These are phyloP conservation scores for Trichosporon sp. DNA, from an alignment of 1,284 basidiomycete genomes.

Conservation along the genomic window DNA sequence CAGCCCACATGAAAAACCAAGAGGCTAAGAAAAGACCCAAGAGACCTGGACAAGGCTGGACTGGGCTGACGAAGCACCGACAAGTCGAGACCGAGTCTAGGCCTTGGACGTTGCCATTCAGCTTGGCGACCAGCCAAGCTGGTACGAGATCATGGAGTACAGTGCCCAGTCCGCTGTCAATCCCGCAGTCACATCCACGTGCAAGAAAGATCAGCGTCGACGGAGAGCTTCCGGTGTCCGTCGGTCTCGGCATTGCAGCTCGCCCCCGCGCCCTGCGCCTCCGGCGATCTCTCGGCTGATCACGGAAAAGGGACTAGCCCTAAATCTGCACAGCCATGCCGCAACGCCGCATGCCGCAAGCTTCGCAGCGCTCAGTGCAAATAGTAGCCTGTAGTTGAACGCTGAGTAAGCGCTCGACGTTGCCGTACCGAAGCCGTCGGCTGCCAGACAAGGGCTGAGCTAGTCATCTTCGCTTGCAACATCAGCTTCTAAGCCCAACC, in stretches of 20 bases:
- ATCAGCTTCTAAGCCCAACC: too few relatives aligned
- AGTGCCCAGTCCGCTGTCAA: not conserved
- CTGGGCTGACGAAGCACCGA: slow-evolving; percentile 9
- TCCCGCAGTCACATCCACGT: not conserved
- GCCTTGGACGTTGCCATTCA: slow-evolving; percentile 2
- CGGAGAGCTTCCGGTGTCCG: too few relatives aligned
- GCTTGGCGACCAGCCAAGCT: slow-evolving; percentile 2
- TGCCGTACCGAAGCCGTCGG: not conserved
- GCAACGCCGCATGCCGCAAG: not conserved
- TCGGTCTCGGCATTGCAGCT: not conserved
- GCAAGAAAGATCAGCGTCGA: not conserved
- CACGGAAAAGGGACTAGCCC: not conserved
- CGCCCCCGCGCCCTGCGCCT: not conserved
- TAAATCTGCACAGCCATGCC: not conserved
- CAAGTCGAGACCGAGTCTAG: slow-evolving; percentile 14
- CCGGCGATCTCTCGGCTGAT: slow-evolving; percentile 6
- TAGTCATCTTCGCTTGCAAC: too few relatives aligned
- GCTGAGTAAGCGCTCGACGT: not conserved
- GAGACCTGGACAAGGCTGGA: slow-evolving; percentile 2
- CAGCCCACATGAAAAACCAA: slow-evolving; percentile 16
- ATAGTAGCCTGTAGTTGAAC: not conserved
- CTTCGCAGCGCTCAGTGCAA: too few relatives aligned
- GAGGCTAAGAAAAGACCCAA: slow-evolving; percentile 1
- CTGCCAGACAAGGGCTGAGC: too few relatives aligned
- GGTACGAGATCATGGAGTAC: not conserved